These are phyloP conservation scores for Sporothrix protearum DNA, from an alignment of 2,329 filamentous ascomycete genomes.

Conservation along the genomic window DNA sequence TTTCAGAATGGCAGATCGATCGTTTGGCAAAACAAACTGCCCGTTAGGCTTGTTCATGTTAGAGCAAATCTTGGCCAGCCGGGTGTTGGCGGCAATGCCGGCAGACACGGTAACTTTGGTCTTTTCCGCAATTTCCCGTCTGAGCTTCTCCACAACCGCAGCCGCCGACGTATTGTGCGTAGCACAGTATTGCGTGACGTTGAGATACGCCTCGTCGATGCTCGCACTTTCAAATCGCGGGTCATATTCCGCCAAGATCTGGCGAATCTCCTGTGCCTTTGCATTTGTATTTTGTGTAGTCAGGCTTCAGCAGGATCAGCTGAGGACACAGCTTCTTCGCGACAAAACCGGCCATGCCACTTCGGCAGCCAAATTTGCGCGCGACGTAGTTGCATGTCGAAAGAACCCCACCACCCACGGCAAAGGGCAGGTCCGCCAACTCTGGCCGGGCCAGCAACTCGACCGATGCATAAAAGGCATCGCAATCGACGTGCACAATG, in stretches of 20 bases:
- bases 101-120: constrained; percentile 87
- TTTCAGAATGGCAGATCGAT: constrained; percentile 69
- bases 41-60: constrained; percentile 97
- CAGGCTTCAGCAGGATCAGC: constrained; percentile 75
- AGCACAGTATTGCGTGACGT: constrained; percentile 82
- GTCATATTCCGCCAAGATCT: constrained; percentile 82
- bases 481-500: constrained; percentile 91
- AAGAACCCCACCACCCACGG: constrained; percentile 69
- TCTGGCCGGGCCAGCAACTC: constrained; percentile 82
- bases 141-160: constrained; percentile 72
- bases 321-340: constrained; percentile 90
- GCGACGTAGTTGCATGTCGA: constrained; percentile 82
- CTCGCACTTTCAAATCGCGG: constrained; percentile 87
- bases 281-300: constrained; percentile 86
- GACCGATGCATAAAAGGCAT: constrained; percentile 95
- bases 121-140: constrained; percentile 69
- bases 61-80: constrained; percentile 90
- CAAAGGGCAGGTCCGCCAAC: constrained; percentile 81
- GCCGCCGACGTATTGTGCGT: constrained; percentile 65
- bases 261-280: constrained; percentile 83
- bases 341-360: constrained; percentile 94
- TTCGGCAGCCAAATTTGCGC: constrained; percentile 82
- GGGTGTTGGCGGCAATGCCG: constrained; percentile 89
- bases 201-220: constrained; percentile 94
- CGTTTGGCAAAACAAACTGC: constrained; percentile 71